Evolutionary conservation across 1,139 yeast genomes (phyloP).

Genomic region (Protomyces pachydermus): DNA sequence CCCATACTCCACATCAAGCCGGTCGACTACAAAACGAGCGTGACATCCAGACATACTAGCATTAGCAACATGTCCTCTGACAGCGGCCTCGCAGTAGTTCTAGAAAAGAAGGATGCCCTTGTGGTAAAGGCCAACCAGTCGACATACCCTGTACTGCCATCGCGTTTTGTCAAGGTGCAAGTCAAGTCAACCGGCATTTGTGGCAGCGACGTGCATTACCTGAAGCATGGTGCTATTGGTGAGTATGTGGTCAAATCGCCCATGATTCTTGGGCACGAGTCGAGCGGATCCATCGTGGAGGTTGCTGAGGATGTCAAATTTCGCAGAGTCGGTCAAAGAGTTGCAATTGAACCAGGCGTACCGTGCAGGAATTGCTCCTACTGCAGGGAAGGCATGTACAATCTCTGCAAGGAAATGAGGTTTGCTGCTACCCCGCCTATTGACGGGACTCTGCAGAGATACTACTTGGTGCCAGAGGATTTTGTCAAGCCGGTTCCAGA

Average conservation of each 20-base stretch:
- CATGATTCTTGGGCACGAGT: slow-evolving; percentile 60
- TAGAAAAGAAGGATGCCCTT: slow-evolving; percentile 15
- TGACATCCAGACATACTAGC: background rate
- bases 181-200: slow-evolving; percentile 81
- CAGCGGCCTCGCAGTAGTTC: slow-evolving; percentile 8
- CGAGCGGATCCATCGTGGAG: slow-evolving; percentile 57
- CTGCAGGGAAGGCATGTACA: slow-evolving; percentile 69
- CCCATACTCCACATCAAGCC: too few relatives aligned
- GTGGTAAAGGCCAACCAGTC: background rate
- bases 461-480: slow-evolving; percentile 74
- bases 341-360: slow-evolving; percentile 62
- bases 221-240: slow-evolving; percentile 73
- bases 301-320: slow-evolving; percentile 55
- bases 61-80: background rate
- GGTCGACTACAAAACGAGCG: too few relatives aligned
- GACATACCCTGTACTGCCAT: slow-evolving; percentile 13
- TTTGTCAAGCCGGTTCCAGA: slow-evolving; percentile 75
- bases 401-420: slow-evolving; percentile 74
- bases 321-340: slow-evolving; percentile 54
- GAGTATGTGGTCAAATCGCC: slow-evolving; percentile 47
- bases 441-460: slow-evolving; percentile 65
- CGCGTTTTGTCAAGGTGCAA: slow-evolving; percentile 57
- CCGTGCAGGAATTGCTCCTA: slow-evolving; percentile 67
- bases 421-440: slow-evolving; percentile 84
- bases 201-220: slow-evolving; percentile 67